Conservation (phyloP, 768 basidiomycete genomes). For the Pulveroboletus sp. region DNA sequence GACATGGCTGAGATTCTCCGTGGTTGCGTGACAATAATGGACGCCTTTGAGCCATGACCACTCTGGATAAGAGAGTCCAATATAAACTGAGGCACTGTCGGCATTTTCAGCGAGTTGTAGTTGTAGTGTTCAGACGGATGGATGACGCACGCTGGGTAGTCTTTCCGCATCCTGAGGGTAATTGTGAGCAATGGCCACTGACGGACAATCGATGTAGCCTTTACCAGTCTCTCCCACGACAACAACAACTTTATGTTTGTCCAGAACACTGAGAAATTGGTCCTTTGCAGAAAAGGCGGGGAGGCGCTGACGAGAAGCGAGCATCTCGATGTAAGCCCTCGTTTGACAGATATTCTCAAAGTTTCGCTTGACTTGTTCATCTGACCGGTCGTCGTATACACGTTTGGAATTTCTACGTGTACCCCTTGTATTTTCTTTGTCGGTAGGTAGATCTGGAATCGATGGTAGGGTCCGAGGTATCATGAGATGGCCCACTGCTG, state of each 20-base stretch:
- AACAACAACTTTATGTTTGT: conserved; percentile 64
- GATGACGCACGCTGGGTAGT: conserved; percentile 70
- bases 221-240: conserved; percentile 89
- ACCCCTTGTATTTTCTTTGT: background rate
- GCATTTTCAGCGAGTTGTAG: background rate
- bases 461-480: conserved; percentile 11
- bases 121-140: background rate
- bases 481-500: conserved; percentile 47
- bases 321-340: conserved; percentile 53
- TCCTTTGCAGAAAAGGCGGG: conserved; percentile 75
- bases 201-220: conserved; percentile 3
- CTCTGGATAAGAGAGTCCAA: conserved; percentile 75
- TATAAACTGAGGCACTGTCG: conserved; percentile 82
- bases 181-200: conserved; percentile 1
- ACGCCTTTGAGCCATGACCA: conserved; percentile 58
- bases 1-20: conserved; percentile 86
- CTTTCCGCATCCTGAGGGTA: conserved; percentile 73
- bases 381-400: conserved; percentile 41
- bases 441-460: conserved; percentile 13
- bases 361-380: conserved; percentile 48
- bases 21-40: conserved; percentile 87
- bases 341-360: conserved; percentile 47
- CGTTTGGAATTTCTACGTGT: conserved; percentile 3
- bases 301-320: conserved; percentile 54
- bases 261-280: conserved; percentile 58